Percentiles rank a stretch among this genome's conserved stretches.
Evolutionary conservation across 176 grass and related monocot species (phyloP).

Genomic region (Pontederia paniculata): DNA sequence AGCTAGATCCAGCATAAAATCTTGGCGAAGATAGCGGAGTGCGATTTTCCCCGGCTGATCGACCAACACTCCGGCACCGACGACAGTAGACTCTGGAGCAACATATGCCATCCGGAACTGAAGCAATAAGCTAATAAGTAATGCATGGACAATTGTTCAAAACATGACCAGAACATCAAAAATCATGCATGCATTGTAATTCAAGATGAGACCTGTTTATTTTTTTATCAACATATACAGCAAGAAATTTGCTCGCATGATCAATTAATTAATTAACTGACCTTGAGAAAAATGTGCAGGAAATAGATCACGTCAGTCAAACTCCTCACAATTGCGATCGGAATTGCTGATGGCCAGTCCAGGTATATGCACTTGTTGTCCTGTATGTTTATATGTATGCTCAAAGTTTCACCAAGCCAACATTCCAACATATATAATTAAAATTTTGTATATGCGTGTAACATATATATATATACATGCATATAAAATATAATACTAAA

Average conservation of each 20-base stretch:
- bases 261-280: neutral
- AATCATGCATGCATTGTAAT: no score
- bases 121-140: neutral
- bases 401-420: neutral
- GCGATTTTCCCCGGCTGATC: conserved; percentile 77
- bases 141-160: no score
- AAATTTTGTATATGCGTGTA: no score
- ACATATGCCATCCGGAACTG: conserved; percentile 97
- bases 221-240: no score
- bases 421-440: no score
- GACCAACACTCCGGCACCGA: conserved; percentile 85
- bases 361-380: conserved; percentile 71
- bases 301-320: conserved; percentile 91
- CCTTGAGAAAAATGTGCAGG: conserved; percentile 93
- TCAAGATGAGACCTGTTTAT: no score
- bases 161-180: no score
- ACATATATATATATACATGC: no score
- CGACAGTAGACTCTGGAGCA: conserved; percentile 81
- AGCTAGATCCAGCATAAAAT: conserved; percentile 75
- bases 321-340: conserved; percentile 64
- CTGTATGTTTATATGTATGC: conserved; percentile 23
- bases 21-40: conserved; percentile 57
- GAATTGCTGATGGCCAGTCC: conserved; percentile 57
- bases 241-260: no score
- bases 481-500: no score